phyloP scores from a whole-genome alignment of 108 stramenopile genomes.

The Hondaea fermentalgiana region DNA sequence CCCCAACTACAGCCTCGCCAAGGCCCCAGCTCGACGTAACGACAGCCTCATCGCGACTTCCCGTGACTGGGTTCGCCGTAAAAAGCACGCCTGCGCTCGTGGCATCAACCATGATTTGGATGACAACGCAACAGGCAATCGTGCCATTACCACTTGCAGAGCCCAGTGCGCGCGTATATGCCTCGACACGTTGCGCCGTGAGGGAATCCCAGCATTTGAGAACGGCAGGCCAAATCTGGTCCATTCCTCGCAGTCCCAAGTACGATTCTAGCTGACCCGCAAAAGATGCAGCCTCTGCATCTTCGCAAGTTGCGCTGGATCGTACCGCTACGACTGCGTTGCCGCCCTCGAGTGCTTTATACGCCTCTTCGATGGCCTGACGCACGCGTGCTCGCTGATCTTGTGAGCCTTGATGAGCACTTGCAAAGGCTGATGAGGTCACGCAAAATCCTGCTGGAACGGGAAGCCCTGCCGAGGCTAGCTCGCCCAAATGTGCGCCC shows the following conservation, averaged over 20 bases:
- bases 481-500: no score
- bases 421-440: no score
- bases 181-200: neutral
- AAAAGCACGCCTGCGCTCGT: neutral
- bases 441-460: no score
- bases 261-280: neutral
- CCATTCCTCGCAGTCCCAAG: neutral
- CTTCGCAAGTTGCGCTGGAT: neutral
- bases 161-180: neutral
- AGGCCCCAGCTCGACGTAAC: neutral
- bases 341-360: neutral
- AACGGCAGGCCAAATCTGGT: neutral
- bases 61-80: neutral
- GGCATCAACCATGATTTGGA: neutral
- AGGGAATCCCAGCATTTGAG: neutral
- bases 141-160: neutral
- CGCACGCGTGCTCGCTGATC: no score
- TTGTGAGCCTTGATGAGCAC: no score
- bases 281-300: neutral
- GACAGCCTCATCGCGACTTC: neutral
- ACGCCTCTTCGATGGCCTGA: no score
- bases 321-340: neutral
- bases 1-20: neutral
- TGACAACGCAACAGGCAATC: neutral
- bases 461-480: no score